phyloP scores from a whole-genome alignment of 345 rosid species.

The Limnanthes douglasii region DNA sequence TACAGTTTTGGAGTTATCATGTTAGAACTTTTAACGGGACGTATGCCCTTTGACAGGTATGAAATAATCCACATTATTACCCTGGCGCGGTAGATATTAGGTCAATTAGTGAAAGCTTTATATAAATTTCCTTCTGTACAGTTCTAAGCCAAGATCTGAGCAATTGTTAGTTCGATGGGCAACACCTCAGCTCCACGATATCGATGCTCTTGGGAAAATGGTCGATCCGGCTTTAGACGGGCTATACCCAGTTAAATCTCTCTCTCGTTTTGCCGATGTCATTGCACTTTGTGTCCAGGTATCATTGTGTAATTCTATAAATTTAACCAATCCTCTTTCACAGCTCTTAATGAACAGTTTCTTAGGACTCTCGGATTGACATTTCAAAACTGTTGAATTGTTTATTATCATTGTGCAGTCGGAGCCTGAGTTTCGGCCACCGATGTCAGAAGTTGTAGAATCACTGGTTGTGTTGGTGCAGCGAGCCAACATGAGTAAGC shows the following conservation, averaged over 20 bases:
- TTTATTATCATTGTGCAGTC: slow-evolving; percentile 27
- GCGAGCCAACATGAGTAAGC: slow-evolving; percentile 94
- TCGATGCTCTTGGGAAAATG: slow-evolving; percentile 87
- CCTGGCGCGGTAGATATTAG: too few relatives aligned
- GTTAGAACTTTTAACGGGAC: slow-evolving; percentile 95
- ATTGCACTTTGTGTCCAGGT: slow-evolving; percentile 99
- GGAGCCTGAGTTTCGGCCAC: slow-evolving; percentile 95
- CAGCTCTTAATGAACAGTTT: neutral
- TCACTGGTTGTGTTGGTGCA: slow-evolving; percentile 87
- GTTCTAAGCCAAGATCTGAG: slow-evolving; percentile 78
- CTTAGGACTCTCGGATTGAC: slow-evolving; percentile 1
- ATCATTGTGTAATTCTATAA: neutral
- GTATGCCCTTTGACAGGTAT: slow-evolving; percentile 93
- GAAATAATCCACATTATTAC: slow-evolving; percentile 3
- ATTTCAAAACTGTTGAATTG: neutral
- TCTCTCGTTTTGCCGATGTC: slow-evolving; percentile 95
- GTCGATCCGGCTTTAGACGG: slow-evolving; percentile 90
- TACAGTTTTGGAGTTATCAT: slow-evolving; percentile 95
- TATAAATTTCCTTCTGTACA: too few relatives aligned
- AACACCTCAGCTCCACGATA: slow-evolving; percentile 99
- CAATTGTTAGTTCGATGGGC: slow-evolving; percentile 98
- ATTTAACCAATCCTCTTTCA: neutral
- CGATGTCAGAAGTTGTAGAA: slow-evolving; percentile 95
- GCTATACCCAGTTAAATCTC: slow-evolving; percentile 89
- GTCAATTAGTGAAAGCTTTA: too few relatives aligned